These are phyloP conservation scores for Pugionium dolabratum DNA, from an alignment of 345 rosid species.

Conservation along the genomic window DNA sequence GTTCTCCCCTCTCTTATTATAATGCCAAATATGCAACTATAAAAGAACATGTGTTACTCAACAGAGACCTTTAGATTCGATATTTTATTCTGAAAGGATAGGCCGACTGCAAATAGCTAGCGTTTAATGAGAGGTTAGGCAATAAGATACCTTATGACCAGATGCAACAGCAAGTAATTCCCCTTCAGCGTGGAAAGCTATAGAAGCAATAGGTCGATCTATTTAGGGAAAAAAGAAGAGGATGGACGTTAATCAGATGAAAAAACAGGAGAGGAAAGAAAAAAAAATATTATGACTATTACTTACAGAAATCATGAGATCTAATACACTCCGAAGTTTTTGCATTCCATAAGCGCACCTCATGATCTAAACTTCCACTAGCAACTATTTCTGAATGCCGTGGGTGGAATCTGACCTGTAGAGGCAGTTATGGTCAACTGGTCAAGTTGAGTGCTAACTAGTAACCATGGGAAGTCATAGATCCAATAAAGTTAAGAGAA, in stretches of 20 bases:
- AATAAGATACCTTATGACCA: constrained; percentile 69
- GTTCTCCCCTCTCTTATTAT: constrained; percentile 61
- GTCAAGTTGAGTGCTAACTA: constrained; percentile 6
- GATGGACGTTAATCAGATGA: constrained; percentile 10
- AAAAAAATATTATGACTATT: constrained; percentile 6
- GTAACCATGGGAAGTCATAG: constrained; percentile 5
- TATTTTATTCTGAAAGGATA: constrained; percentile 14
- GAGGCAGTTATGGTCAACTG: background rate
- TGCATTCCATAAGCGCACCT: constrained; percentile 85
- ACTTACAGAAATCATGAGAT: constrained; percentile 75
- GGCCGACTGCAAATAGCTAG: constrained; percentile 16
- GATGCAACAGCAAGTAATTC: constrained; percentile 83
- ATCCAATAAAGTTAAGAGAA: constrained; percentile 18
- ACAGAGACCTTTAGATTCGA: constrained; percentile 22
- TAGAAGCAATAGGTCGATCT: constrained; percentile 86
- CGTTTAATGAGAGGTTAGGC: constrained; percentile 13
- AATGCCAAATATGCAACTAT: constrained; percentile 74
- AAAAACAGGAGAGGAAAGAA: constrained; percentile 15
- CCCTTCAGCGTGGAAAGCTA: constrained; percentile 84
- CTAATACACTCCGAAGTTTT: constrained; percentile 67
- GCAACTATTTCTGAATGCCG: constrained; percentile 71
- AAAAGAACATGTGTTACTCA: constrained; percentile 27
- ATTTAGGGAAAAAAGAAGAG: constrained; percentile 20
- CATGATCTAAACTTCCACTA: constrained; percentile 87
- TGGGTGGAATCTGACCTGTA: constrained; percentile 85